Base-by-base conservation (phyloP, 129 eudicot genomes). In the Flaveria ramosissima region DNA sequence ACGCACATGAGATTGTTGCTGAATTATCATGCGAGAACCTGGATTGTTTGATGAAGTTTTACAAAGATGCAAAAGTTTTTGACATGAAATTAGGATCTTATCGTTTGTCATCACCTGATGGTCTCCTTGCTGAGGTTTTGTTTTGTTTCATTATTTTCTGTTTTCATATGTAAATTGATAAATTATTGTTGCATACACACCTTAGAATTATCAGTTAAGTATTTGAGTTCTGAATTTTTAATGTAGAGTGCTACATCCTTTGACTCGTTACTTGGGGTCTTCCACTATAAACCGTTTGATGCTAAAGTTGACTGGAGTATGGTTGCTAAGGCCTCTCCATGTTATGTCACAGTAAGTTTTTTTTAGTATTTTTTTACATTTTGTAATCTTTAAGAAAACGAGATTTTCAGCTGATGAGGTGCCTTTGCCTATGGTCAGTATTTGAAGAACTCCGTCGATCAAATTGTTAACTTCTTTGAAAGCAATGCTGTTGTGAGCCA, bases 311-410 rank as follows among this genome's bases (percentile, higher is more conserved):
- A 95, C 84, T 95, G 99, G 99, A 92, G 97, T 78, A 60, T 95
- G 88, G 87, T 88, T 87, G 99, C 97, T 43, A 95, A 89, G 80
- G 99, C 97, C 56, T 92, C 99, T 71, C 99, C 99, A 5, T 95
- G 99, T 85, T 92, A 95, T 69, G 82, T 85, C 82, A 95, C 99
- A 24, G 99, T 95, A 86, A 68, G 88, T 48, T 72, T 23, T 26
- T 26, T 30, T 71, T 76, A 50, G 71, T 71, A 3, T 7, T 62
- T 42, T 42, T 27, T 21, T 26, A 13, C 30, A 46, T 77, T 63
- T 26, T 76, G 27, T 47, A 52, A 9, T 26, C 13, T 53, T 47
- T 11, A 15, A 67, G 42, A 67, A 68, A 46, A 17, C 12, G 39
- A 69, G 52, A 16, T 42, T 69, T 45, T 66, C 61, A 65, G 45